These are phyloP conservation scores for Ambispora gerdemannii DNA, from an alignment of 192 early-diverging fungal species.

Conservation along the genomic window DNA sequence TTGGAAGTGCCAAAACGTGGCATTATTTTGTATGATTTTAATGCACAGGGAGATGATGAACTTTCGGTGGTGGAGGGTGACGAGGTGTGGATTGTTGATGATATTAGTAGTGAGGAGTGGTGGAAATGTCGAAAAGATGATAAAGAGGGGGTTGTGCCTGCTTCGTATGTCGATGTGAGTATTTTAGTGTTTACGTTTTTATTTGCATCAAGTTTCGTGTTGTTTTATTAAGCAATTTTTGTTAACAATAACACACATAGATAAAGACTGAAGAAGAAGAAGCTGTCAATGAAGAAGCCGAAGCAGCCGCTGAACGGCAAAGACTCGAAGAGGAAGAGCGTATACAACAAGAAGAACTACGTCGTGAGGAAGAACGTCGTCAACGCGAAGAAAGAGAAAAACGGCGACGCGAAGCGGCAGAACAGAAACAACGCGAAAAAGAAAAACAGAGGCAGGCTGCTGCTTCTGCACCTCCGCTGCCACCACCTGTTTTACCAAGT, in stretches of 20 bases:
- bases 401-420: conserved; percentile 34
- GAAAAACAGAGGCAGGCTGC: conserved; percentile 38
- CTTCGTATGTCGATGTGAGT: conserved; percentile 69
- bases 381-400: conserved; percentile 29
- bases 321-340: conserved; percentile 19
- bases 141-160: conserved; percentile 80
- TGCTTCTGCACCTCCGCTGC: neutral
- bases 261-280: conserved; percentile 28
- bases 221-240: neutral
- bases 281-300: conserved; percentile 26
- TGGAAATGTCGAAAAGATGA: conserved; percentile 66
- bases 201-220: too few species aligned
- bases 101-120: conserved; percentile 83
- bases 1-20: conserved; percentile 33
- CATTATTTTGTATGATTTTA: conserved; percentile 78
- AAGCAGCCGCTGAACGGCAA: conserved; percentile 25
- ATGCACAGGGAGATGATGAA: conserved; percentile 81
- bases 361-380: conserved; percentile 9
- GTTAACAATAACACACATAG: neutral
- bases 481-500: conserved; percentile 17
- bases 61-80: conserved; percentile 82
- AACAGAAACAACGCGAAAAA: conserved; percentile 30
- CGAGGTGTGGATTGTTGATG: conserved; percentile 79
- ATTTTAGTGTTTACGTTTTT: neutral
- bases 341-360: conserved; percentile 14